Conservation (phyloP, 805 yeast genomes). For the Jamesozyma spencerorum region DNA sequence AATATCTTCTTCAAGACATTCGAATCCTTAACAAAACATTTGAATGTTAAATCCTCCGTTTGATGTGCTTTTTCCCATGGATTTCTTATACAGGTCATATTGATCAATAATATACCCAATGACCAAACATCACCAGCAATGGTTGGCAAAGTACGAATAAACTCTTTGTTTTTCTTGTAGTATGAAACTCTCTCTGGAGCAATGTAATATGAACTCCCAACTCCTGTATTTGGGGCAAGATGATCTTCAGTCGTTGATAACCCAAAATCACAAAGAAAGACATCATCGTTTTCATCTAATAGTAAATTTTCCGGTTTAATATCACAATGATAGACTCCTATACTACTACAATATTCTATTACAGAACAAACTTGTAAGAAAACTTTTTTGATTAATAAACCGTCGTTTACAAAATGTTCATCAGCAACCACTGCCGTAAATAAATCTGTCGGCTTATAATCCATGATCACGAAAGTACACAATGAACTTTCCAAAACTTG, state of each 20-base stretch:
- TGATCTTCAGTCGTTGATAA: conserved; percentile 56
- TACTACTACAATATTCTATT: conserved; percentile 70
- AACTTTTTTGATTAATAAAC: conserved; percentile 43
- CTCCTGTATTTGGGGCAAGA: conserved; percentile 63
- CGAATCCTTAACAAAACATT: conserved; percentile 49
- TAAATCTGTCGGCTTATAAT: conserved; percentile 78
- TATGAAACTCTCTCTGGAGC: conserved; percentile 65
- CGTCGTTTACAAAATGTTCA: conserved; percentile 48
- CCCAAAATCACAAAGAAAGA: conserved; percentile 79
- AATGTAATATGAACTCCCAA: conserved; percentile 88
- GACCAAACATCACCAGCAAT: conserved; percentile 83
- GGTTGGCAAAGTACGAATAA: conserved; percentile 39
- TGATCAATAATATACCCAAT: conserved; percentile 69
- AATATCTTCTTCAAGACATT: conserved; percentile 53
- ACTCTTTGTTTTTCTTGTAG: background rate
- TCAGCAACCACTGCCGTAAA: conserved; percentile 77
- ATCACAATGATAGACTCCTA: conserved; percentile 86
- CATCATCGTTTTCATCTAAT: conserved; percentile 49
- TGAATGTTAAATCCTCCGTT: conserved; percentile 52
- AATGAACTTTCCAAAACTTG: conserved; percentile 56
- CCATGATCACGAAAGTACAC: conserved; percentile 68
- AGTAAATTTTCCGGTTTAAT: conserved; percentile 91
- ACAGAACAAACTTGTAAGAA: conserved; percentile 77
- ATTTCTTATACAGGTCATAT: conserved; percentile 72
- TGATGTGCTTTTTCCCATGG: conserved; percentile 84